Conservation (phyloP, 192 early-diverging fungal species). For the Podila epicladia region DNA sequence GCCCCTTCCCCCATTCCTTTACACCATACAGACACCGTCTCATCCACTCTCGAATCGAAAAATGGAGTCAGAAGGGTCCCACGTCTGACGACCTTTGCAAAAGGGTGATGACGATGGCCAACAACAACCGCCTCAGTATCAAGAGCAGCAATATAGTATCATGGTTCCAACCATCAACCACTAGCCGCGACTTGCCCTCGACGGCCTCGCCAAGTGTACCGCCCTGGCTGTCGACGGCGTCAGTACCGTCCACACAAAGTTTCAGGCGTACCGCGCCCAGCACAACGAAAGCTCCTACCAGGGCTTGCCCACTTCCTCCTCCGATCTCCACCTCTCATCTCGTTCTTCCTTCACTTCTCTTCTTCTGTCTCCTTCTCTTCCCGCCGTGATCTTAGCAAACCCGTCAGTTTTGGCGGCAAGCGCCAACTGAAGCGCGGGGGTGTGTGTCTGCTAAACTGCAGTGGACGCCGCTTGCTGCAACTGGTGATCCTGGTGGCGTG, state of each 20-base stretch:
- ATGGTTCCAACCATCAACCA: conserved; percentile 14
- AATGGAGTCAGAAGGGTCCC: too few species aligned
- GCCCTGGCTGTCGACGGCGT: neutral
- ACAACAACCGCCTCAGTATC: neutral
- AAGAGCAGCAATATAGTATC: conserved; percentile 16
- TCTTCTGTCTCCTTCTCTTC: too few species aligned
- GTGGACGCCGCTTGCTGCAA: neutral
- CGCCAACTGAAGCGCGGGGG: neutral
- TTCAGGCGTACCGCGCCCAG: neutral
- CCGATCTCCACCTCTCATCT: neutral
- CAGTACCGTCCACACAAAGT: neutral
- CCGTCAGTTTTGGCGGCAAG: conserved; percentile 12
- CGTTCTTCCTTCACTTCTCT: too few species aligned
- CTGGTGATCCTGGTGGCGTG: neutral
- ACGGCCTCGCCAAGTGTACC: neutral
- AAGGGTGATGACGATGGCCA: neutral
- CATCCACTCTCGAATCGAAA: too few species aligned
- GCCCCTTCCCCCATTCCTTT: too few species aligned
- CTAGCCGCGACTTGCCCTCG: conserved; percentile 8
- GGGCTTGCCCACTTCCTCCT: neutral
- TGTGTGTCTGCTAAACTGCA: neutral
- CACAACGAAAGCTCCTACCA: neutral
- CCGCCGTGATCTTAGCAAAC: neutral
- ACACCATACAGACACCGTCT: too few species aligned
- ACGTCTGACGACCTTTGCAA: too few species aligned